These are phyloP conservation scores for Thermomucor indicae-seudaticae DNA, from an alignment of 371 early-diverging fungal species.

Conservation along the genomic window DNA sequence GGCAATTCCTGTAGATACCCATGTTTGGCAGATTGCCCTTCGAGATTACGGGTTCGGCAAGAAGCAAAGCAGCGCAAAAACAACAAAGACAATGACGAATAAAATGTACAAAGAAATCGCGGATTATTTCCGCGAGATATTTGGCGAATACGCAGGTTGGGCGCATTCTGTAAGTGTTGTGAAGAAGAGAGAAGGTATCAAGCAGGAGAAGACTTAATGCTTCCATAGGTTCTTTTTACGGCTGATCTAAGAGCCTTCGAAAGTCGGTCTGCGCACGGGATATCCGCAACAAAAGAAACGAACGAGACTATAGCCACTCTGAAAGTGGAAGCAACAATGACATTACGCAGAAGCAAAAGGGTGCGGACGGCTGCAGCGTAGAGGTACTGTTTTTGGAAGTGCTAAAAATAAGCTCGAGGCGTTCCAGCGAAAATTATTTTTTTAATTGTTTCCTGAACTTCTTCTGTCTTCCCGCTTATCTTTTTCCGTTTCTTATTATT, in stretches of 20 bases:
- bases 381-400: too few relatives aligned
- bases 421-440: too few relatives aligned
- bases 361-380: too few relatives aligned
- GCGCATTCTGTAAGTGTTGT: slow-evolving; percentile 71
- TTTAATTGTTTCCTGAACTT: too few relatives aligned
- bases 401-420: too few relatives aligned
- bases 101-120: slow-evolving; percentile 69
- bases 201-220: neutral
- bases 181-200: neutral
- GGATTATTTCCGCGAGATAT: slow-evolving; percentile 68
- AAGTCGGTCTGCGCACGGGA: too few relatives aligned
- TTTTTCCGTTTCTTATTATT: too few relatives aligned
- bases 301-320: neutral
- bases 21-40: slow-evolving; percentile 85
- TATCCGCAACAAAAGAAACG: neutral
- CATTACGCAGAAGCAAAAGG: too few relatives aligned
- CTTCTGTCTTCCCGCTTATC: too few relatives aligned
- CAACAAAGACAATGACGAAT: slow-evolving; percentile 64
- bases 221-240: slow-evolving; percentile 41
- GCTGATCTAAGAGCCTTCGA: slow-evolving; percentile 47
- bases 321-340: too few relatives aligned
- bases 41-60: slow-evolving; percentile 71
- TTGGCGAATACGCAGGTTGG: slow-evolving; percentile 91
- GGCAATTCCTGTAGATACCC: slow-evolving; percentile 96
- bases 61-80: too few relatives aligned